Evolutionary conservation across 2,329 filamentous ascomycete species (phyloP), one percentile per base, ranked within the genome.

Genomic region (Ampelomyces quisqualis): DNA sequence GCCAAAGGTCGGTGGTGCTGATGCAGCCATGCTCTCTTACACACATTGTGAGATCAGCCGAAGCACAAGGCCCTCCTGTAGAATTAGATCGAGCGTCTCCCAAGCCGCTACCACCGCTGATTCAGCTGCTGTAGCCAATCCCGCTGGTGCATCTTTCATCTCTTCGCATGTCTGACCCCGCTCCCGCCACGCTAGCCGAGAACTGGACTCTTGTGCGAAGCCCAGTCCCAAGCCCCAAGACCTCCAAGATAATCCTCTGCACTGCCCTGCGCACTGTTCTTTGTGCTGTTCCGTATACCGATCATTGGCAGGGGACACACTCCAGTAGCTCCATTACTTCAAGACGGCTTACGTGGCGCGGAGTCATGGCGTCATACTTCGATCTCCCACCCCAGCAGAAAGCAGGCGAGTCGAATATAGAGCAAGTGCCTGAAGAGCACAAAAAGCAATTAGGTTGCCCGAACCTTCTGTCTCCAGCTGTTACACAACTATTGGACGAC

Each of bases 361-460:
- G 14, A 44, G 38, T 49, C 48, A 59, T 65, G 61, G 53, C 61
- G 57, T 67, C 63, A 62, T 67, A 67, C 43, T 67, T 65, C 29
- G 63, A 67, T 18, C 45, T 54, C 24, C 55, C 53, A 32, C 45
- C 49, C 14, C 52, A 58, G 44, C 40, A 53, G 37, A 48, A 44
- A 31, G 35, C 45, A 33, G 37, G 45, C 13, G 43, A 53, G 38
- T 34, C 45, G 24, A 43, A 23, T 35, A 40, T 47, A 37, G 38
- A 49, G 15, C 30, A 36, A 7, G 11, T 55, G 14, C 45, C 51
- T 18, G 40, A 55, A 20, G 43, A 51, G 23, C 34, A 56, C 37
- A 38, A 38, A 11, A 53, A 46, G 21, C 40, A 51, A n/a, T 38
- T 60, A 7, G 51, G 47, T 17, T 44, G 43, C 21, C 47, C 32